phyloP scores from a whole-genome alignment of 2,329 filamentous ascomycete genomes.

The Aspergillus fumigatus region DNA sequence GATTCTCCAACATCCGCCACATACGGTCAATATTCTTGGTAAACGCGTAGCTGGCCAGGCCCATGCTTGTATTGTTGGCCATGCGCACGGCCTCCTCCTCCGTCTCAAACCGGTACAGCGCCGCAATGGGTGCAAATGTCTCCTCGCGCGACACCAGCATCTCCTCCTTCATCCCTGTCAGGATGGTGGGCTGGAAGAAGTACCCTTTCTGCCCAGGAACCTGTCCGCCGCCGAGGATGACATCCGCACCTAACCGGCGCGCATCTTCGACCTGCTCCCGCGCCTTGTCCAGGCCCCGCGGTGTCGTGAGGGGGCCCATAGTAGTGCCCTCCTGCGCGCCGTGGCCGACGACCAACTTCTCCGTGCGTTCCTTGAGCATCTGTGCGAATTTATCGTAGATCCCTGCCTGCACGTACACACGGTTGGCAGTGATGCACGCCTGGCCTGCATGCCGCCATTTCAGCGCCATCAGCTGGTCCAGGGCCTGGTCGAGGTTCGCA shows the following conservation, averaged over 20 bases:
- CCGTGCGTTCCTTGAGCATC: slow-evolving; percentile 50
- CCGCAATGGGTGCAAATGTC: slow-evolving; percentile 61
- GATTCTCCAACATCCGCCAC: slow-evolving; percentile 62
- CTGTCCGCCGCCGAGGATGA: slow-evolving; percentile 56
- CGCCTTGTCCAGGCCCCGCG: slow-evolving; percentile 53
- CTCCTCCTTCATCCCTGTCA: slow-evolving; percentile 54
- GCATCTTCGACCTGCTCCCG: slow-evolving; percentile 61
- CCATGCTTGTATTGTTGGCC: slow-evolving; percentile 62
- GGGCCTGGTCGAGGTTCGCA: slow-evolving; percentile 51
- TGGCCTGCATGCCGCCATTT: slow-evolving; percentile 43
- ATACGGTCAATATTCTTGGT: slow-evolving; percentile 63
- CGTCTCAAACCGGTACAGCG: slow-evolving; percentile 60
- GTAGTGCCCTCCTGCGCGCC: slow-evolving; percentile 52
- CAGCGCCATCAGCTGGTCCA: slow-evolving; percentile 36
- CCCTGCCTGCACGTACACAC: slow-evolving; percentile 42
- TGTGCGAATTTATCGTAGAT: slow-evolving; percentile 51
- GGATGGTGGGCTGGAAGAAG: slow-evolving; percentile 66
- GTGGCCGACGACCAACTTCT: slow-evolving; percentile 55
- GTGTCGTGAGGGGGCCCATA: slow-evolving; percentile 58
- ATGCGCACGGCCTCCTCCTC: slow-evolving; percentile 59
- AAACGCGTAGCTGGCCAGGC: slow-evolving; percentile 63
- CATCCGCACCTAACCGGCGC: slow-evolving; percentile 55
- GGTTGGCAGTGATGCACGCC: slow-evolving; percentile 44
- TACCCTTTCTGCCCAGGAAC: slow-evolving; percentile 54
- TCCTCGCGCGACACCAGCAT: slow-evolving; percentile 59